Evolutionary conservation across 192 early-diverging fungal genomes (phyloP), one percentile per base, ranked within the genome.

Genomic region (Backusella sp.): DNA sequence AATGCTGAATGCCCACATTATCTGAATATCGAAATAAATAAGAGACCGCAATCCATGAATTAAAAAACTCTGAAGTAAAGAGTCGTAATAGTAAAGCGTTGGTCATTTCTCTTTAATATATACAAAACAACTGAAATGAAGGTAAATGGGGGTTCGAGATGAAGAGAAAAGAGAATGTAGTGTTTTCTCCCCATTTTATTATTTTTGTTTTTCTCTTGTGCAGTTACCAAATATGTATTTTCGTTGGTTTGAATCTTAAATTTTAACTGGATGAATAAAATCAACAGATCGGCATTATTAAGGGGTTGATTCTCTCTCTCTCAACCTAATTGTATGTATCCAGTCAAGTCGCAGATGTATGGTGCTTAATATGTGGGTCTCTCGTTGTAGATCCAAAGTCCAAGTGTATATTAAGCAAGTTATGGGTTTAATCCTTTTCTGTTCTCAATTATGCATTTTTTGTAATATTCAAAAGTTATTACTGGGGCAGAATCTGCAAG

Each of bases 31-130:
- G 88, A 77, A 94, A 92, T 32, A 99, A 85, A 81, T 99, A 99
- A 46, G 89, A 92, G n/a, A 98, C 86, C 14, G 96, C 96, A 76
- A 97, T 88, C 88, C 95, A 95, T 52, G 91, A 84, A 84, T 97
- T 94, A 81, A 99, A 99, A 81, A 94, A 95, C 74, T 96, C 93
- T 73, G 92, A 94, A 39, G 93, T 89, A 82, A 95, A 96, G 37
- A 97, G 86, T 21, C 92, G 86, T 62, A 94, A 84, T 42, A 96
- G 78, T 36, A 92, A 83, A 8, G 86, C 83, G 76, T 88, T 87
- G 72, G 86, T 85, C 81, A 85, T 86, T 81, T n/a, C 19, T 11
- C 26, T 62, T 62, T 23, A 12, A 28, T 62, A 62, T 28, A 28
- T 12, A 62, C 11, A 62, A 62, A 28, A 4, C 0, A 23, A 62